Base-by-base conservation (phyloP, 2,329 filamentous ascomycete genomes). In the Penicillium fuscoglaucum region DNA sequence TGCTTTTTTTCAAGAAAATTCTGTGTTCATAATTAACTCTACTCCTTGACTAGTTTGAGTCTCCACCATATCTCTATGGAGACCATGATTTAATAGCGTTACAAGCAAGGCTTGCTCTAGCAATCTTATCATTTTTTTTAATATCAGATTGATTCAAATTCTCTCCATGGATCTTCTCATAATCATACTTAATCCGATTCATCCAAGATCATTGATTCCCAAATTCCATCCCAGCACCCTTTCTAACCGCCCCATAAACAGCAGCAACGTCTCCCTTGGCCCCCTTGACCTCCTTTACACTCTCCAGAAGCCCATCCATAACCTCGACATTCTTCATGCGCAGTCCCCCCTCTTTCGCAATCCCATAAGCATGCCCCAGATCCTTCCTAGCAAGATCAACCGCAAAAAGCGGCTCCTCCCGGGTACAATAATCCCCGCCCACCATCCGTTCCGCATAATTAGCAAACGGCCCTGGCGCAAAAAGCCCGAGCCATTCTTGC, bases 371-470 rank as follows among this genome's bases (percentile, higher is more conserved):
- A 79, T 96, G 91, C 1, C 86, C 78, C 1, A 87, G 84, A 78
- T 96, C 93, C 73, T 96, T 96, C 61, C 88, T 80, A 6, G 91
- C 92, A 59, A 96, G 79, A 72, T 95, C 88, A 0, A 93, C 90
- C 4, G 86, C 86, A 73, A 96, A 96, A 9, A 95, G 78, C n/a
- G 92, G 92, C 71, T 84, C 88, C 26, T 90, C 85, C 13, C 89
- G 82, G 75, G 85, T 83, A 74, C 89, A 86, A 71, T 96, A 96
- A 67, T 91, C 89, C 0, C 91, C 91, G 1, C 79, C 79, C 48
- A 85, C 71, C 88, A 96, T 90, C 24, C 91, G 83, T 44, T 83
- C 83, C 17, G 87, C 88, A 72, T 96, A 96, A 6, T 85, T 87
- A 0, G 86, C 80, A 71, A 91, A 91, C 0, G 90, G 84, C 0